Base-by-base conservation (phyloP, 306 rosid species). In the Acacia acuminata region DNA sequence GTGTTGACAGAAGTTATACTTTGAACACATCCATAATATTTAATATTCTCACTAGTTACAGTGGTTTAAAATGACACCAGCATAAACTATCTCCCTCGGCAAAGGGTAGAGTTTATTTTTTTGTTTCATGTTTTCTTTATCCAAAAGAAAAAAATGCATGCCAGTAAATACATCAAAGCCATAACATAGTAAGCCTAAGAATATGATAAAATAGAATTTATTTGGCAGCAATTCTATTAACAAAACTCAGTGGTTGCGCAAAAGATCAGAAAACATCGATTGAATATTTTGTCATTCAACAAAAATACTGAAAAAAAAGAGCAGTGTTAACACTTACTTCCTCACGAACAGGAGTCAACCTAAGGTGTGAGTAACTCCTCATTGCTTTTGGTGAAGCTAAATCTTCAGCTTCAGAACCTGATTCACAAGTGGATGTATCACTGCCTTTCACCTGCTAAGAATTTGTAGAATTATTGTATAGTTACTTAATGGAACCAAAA, bases 401-500 rank as follows among this genome's bases (percentile, higher is more conserved):
- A 56, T 96, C 99, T 83, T 96, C 98, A 19, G 99, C 98, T 86
- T 96, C 99, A 61, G 98, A 96, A 76, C 99, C 98, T 27, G 99
- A 96, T 89, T 96, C 99, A 76, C 97, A 98, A 30, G 99, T 96
- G 69, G 99, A 96, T 85, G 99, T 94, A 85, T 96, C 99, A 0
- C 99, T 94, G 27, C 99, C 94, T 88, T 92, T 94, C 50, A 94
- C 90, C 98, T 96, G 92, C 87, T 77, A 77, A 40, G 66, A 30
- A 82, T 80, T 67, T 11, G 75, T 70, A 79, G 22, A 82, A 44
- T 71, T 24, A 40, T 71, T 30, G 72, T 72, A 24, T 55, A 40
- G 76, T 40, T 53, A 73, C 19, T 45, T 55, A 72, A 60, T 65
- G 20, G 3, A 60, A 19, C 63, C 32, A 81, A 65, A 76, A 25